Base-by-base conservation (phyloP, 2,329 filamentous ascomycete species). In the Passalora sequoiae region DNA sequence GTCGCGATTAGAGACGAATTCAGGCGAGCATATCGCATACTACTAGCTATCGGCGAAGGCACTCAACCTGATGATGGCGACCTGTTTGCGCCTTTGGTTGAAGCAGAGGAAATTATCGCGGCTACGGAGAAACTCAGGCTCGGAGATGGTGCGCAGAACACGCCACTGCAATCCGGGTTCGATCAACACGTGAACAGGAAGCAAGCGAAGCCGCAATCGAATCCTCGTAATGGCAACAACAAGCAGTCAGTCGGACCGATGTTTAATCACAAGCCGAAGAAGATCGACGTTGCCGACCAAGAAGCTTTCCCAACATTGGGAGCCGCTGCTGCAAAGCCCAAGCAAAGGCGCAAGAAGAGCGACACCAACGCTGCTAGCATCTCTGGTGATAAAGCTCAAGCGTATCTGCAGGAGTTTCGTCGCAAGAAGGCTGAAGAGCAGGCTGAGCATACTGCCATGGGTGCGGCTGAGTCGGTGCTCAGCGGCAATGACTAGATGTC, bases 1-100 rank as follows among this genome's bases (percentile, higher is more conserved):
- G 82, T 86, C 1, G 77, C 83, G 1, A 92, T 94, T 47, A 75
- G 86, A 29, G 84, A 92, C 56, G 88, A 95, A 65, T 92, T 94
- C 59, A 76, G 86, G 13, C 77, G 88, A 15, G 87, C 86, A 2
- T 86, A 85, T 78, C 72, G 77, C 25, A 83, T 94, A 45, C 78
- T 89, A 50, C 72, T 69, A 51, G 65, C 65, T 5, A 66, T 76
- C 2, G 75, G 78, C 4, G 70, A 67, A 31, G 64, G 57, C 4
- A 30, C 49, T 5, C 41, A 25, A 7, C 27, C 38, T 16, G 19
- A 38, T 10, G 46, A 49, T 4, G 52, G 50, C 15, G 47, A 40
- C 5, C 41, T 55, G 15, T 50, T 50, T 31, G 47, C 39, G 3
- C 30, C 46, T 35, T 32, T 55, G 17, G 13, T 47, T 9, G 52